Conservation (phyloP, 371 early-diverging fungal genomes). For the Nematocida sp. region DNA sequence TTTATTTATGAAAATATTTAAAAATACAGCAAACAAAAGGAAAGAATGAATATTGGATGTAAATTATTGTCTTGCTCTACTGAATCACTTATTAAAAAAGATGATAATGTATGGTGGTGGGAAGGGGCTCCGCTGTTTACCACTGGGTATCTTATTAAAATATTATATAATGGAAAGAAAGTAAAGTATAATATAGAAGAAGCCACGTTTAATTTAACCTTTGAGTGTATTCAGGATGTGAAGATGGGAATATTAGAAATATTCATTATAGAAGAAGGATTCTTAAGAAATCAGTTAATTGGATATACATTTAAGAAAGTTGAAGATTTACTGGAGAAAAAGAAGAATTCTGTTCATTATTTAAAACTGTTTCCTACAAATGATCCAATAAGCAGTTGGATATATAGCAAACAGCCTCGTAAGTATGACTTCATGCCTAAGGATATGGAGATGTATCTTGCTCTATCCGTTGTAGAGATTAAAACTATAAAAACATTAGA, state of each 20-base stretch:
- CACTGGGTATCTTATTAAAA: conserved; percentile 7
- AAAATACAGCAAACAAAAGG: not conserved
- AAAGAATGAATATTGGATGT: conserved; percentile 18
- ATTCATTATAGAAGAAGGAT: conserved; percentile 16
- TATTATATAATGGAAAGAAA: conserved; percentile 32
- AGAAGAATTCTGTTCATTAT: conserved; percentile 30
- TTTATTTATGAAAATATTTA: conserved; percentile 24
- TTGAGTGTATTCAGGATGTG: conserved; percentile 22
- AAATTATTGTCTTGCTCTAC: conserved; percentile 12
- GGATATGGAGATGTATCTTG: conserved; percentile 39
- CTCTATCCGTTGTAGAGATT: conserved; percentile 20
- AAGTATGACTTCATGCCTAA: conserved; percentile 10
- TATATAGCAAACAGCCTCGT: conserved; percentile 31
- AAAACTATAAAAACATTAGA: not conserved
- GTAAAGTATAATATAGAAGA: conserved; percentile 2
- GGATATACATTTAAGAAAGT: conserved; percentile 39
- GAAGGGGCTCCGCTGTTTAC: conserved; percentile 54
- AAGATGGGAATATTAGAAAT: conserved; percentile 55
- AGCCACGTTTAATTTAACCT: conserved; percentile 13
- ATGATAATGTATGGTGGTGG: conserved; percentile 41
- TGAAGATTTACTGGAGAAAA: conserved; percentile 35
- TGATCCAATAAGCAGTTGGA: conserved; percentile 44
- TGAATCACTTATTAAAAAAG: not conserved
- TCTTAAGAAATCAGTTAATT: conserved; percentile 17
- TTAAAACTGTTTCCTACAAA: conserved; percentile 33